Percentiles rank a stretch among this genome's conserved stretches.
Conservation (phyloP, 345 rosid genomes). For the Gossypium sturtianum region DNA sequence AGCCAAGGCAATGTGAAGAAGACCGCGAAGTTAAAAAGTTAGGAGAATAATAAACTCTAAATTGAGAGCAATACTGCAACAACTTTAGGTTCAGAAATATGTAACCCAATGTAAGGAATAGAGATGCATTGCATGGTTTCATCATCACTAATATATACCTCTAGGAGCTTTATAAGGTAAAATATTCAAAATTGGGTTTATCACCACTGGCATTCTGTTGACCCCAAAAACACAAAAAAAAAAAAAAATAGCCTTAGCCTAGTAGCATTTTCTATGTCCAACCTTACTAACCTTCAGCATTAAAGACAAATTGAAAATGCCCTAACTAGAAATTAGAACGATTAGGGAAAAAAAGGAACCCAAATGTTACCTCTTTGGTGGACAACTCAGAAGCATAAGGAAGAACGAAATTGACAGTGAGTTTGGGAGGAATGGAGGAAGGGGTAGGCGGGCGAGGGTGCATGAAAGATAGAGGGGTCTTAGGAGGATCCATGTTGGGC, state of each 20-base stretch:
- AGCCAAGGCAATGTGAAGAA: neutral
- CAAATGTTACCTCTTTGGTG: conserved; percentile 30
- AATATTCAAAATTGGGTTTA: neutral
- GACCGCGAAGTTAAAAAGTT: neutral
- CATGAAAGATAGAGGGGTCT: conserved; percentile 44
- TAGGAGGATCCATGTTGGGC: conserved; percentile 41
- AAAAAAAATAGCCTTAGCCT: too few relatives aligned
- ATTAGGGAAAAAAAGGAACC: neutral
- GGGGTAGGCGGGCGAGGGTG: conserved; percentile 30
- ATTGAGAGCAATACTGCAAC: neutral
- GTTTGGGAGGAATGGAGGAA: conserved; percentile 41
- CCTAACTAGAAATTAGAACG: neutral
- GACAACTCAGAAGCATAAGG: conserved; percentile 43
- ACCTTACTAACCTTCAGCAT: neutral
- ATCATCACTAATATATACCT: neutral
- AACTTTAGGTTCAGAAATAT: neutral
- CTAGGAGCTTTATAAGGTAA: neutral
- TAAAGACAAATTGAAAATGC: neutral
- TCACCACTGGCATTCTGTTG: neutral
- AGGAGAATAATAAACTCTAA: neutral
- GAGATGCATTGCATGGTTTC: neutral
- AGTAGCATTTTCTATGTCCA: neutral
- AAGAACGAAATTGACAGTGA: conserved; percentile 47
- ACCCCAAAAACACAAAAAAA: too few relatives aligned
- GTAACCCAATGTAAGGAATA: neutral